Base-by-base conservation (phyloP, 805 yeast genomes). In the Candida palmyrensis region DNA sequence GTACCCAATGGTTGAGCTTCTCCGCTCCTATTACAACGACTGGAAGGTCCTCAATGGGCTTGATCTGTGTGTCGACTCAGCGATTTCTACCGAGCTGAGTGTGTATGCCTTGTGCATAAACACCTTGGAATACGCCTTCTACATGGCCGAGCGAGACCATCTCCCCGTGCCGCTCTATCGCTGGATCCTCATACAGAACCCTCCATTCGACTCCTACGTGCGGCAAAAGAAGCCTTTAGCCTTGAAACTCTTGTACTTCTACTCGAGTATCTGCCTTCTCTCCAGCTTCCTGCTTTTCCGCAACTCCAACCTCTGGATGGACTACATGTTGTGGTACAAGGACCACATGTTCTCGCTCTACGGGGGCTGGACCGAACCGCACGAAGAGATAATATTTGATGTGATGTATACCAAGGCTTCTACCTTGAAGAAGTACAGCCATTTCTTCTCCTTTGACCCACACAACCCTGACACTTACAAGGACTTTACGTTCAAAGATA, bases 121-220 rank as follows among this genome's bases (percentile, higher is more conserved):
- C 6, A 9, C 33, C 4, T 41, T 52, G 17, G 47, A 49, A 7
- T 24, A 20, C 17, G 33, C 43, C 15, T 31, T 49, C 21, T 25
- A 30, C 22, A 31, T 36, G 12, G 37, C 49, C 13, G 40, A 46
- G 2, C 26, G 26, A 15, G 33, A 30, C 15, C 46, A 52, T 33
- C 50, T 48, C 31, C 64, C 65, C 2, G 39, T 59, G 9, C 68
- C 68, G 5, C 27, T 60, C 5, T 59, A 47, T 37, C 40, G 52
- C 33, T 57, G 60, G 49, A 27, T 55, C 6, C 35, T 56, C 6
- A 10, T 47, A 9, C 8, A 53, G 9, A 35, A 38, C 3, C 36
- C 37, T 4, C 39, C 40, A 5, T 51, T 50, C 27, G 36, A 39
- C 5, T 41, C 30, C 6, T 32, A 58, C 36, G 37, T 55, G 4